Percentiles rank a stretch among this genome's conserved stretches.
Evolutionary conservation across 2,329 filamentous ascomycete species (phyloP).

Genomic region (Rhynchosporium agropyri): DNA sequence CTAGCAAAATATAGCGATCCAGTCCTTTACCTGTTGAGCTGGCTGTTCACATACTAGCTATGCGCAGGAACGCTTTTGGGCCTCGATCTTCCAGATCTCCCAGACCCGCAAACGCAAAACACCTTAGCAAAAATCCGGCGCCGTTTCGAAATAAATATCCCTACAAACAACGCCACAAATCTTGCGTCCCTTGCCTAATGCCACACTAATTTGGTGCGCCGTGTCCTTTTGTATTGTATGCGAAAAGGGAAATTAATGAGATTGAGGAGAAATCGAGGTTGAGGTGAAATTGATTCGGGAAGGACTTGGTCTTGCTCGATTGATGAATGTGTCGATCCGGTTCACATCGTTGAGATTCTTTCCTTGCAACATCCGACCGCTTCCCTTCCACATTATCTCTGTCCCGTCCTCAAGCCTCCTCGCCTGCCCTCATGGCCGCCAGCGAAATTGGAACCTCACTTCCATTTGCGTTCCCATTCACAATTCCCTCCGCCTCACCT

Average conservation of each 20-base stretch:
- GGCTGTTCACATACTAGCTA: too few relatives aligned
- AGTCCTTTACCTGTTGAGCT: too few relatives aligned
- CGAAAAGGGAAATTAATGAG: too few relatives aligned
- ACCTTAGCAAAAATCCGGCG: too few relatives aligned
- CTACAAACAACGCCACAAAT: neutral
- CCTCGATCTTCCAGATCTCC: neutral
- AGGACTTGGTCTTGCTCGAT: neutral
- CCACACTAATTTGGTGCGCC: neutral
- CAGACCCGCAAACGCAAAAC: neutral
- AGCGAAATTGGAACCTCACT: neutral
- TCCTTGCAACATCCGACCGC: neutral
- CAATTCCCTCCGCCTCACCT: neutral
- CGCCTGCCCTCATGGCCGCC: neutral
- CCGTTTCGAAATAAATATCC: too few relatives aligned
- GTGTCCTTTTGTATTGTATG: neutral
- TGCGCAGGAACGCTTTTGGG: too few relatives aligned
- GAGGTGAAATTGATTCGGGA: neutral
- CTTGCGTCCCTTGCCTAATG: neutral
- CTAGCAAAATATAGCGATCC: too few relatives aligned
- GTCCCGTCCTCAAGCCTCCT: neutral
- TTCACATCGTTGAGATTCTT: neutral
- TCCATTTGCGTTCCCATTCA: neutral
- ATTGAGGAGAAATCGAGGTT: neutral
- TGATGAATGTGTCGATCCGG: neutral
- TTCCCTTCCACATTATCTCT: neutral